phyloP scores from a whole-genome alignment of 768 basidiomycete species.

The Calocybe gangraenosa region DNA sequence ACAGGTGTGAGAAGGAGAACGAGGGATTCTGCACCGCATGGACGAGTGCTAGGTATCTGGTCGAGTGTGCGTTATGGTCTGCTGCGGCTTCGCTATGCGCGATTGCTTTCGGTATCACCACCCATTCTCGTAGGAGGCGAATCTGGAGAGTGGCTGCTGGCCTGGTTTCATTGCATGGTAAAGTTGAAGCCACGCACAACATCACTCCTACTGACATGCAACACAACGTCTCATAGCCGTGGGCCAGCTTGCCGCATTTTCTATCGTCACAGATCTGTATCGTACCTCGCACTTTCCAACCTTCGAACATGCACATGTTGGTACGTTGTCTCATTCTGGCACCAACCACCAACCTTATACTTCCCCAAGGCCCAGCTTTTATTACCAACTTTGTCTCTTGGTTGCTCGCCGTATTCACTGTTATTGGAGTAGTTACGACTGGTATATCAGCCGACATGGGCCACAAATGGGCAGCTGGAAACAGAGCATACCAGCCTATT shows the following conservation, averaged over 20 bases:
- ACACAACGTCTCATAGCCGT: slow-evolving; percentile 31
- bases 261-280: slow-evolving; percentile 60
- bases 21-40: slow-evolving; percentile 59
- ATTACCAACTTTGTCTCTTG: slow-evolving; percentile 58
- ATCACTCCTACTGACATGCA: background rate
- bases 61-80: slow-evolving; percentile 64
- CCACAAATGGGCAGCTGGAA: slow-evolving; percentile 73
- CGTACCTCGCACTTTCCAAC: slow-evolving; percentile 37
- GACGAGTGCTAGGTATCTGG: slow-evolving; percentile 65
- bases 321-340: slow-evolving; percentile 32
- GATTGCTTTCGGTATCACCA: slow-evolving; percentile 66
- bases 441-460: slow-evolving; percentile 61
- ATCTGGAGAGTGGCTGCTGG: slow-evolving; percentile 75
- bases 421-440: slow-evolving; percentile 52
- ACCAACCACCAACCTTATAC: background rate
- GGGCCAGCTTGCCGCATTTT: slow-evolving; percentile 59
- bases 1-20: slow-evolving; percentile 49
- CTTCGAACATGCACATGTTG: slow-evolving; percentile 57
- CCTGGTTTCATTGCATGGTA: slow-evolving; percentile 60
- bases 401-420: slow-evolving; percentile 50
- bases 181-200: slow-evolving; percentile 1
- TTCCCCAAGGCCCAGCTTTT: slow-evolving; percentile 52
- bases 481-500: slow-evolving; percentile 56
- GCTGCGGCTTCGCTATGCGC: slow-evolving; percentile 52
- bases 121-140: slow-evolving; percentile 66